Base-by-base conservation (phyloP, 139 green algal species). In the Desmodesmus armatus region DNA sequence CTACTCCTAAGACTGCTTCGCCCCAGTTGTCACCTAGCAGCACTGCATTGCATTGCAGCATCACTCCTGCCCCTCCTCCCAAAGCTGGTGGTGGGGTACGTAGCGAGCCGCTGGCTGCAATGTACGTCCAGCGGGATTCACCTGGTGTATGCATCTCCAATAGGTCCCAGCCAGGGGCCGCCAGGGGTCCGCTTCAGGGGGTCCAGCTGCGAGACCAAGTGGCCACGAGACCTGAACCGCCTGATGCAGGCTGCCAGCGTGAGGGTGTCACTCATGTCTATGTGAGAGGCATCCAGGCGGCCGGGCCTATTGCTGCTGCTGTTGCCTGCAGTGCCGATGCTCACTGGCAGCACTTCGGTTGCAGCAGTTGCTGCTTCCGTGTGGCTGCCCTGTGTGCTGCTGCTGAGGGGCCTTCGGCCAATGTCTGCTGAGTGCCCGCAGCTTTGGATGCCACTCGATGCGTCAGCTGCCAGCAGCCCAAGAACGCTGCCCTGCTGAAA, bases 121-220 rank as follows among this genome's bases (percentile, higher is more conserved):
- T n/a, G n/a, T n/a, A n/a, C n/a, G n/a, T n/a, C n/a, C n/a, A n/a
- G n/a, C n/a, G n/a, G n/a, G n/a, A n/a, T n/a, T n/a, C 33, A 71
- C 70, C 80, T 63, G 11, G 69, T 79, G 39, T 86, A 80, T 9
- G 72, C 69, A 31, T 73, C 66, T 15, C 80, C 80, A 11, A 86
- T 58, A 2, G 80, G 80, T 19, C 82, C 80, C 76, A 89, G 80
- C 90, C 90, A 94, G 2, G 88, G 86, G 17, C 88, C 88, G 5
- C 85, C 58, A 23, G 41, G 2, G 19, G 80, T 72, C 15, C 92
- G 81, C 7, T 77, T 17, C 19, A 95, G 85, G 25, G 92, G 90
- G 63, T 95, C 92, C 3, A 95, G 86, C 27, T 85, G 40, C 19
- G 92, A 90, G 27, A 87, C 82, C 15, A 94, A 78, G 87, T 95